A percentile compares a stretch with the other conserved stretches of the same genome.
Evolutionary conservation across 495 filamentous ascomycete genomes (phyloP).

Genomic region (Penicillium waksmanii): DNA sequence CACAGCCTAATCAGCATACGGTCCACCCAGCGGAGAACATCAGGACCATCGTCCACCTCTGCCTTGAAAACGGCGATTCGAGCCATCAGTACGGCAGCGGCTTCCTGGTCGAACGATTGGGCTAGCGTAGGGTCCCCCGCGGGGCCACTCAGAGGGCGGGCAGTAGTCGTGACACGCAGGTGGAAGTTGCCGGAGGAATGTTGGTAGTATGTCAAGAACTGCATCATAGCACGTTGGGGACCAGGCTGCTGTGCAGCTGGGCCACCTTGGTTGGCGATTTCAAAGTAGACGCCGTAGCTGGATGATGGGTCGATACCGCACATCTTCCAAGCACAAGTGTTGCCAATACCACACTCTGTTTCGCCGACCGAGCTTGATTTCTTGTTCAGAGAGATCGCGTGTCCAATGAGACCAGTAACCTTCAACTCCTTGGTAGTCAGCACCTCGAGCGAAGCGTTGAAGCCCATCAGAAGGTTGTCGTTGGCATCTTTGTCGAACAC

Average conservation of each 20-base stretch:
- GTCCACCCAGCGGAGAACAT: slow-evolving; percentile 98
- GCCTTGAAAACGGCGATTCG: slow-evolving; percentile 99
- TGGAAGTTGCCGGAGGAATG: slow-evolving; percentile 96
- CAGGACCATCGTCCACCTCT: slow-evolving; percentile 98
- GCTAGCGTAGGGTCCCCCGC: slow-evolving; percentile 97
- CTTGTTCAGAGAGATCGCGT: slow-evolving; percentile 95
- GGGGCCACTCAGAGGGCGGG: slow-evolving; percentile 88
- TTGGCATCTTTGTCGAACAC: slow-evolving; percentile 96
- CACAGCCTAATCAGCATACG: slow-evolving; percentile 97
- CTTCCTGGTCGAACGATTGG: slow-evolving; percentile 98
- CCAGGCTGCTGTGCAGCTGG: slow-evolving; percentile 83
- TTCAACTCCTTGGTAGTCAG: slow-evolving; percentile 98
- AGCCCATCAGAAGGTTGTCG: slow-evolving; percentile 96
- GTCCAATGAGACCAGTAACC: slow-evolving; percentile 96
- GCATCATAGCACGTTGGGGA: slow-evolving; percentile 93
- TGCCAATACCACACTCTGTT: slow-evolving; percentile 97
- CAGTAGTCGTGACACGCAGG: slow-evolving; percentile 91
- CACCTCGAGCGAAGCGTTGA: slow-evolving; percentile 96
- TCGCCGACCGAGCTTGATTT: slow-evolving; percentile 97
- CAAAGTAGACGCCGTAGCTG: slow-evolving; percentile 96
- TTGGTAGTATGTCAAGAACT: slow-evolving; percentile 99
- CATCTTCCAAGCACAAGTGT: slow-evolving; percentile 99
- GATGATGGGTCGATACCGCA: slow-evolving; percentile 93
- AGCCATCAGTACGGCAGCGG: slow-evolving; percentile 96
- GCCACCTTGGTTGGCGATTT: slow-evolving; percentile 93